Conservation (phyloP, 2,329 filamentous ascomycete species). For the Penicillium decumbens region DNA sequence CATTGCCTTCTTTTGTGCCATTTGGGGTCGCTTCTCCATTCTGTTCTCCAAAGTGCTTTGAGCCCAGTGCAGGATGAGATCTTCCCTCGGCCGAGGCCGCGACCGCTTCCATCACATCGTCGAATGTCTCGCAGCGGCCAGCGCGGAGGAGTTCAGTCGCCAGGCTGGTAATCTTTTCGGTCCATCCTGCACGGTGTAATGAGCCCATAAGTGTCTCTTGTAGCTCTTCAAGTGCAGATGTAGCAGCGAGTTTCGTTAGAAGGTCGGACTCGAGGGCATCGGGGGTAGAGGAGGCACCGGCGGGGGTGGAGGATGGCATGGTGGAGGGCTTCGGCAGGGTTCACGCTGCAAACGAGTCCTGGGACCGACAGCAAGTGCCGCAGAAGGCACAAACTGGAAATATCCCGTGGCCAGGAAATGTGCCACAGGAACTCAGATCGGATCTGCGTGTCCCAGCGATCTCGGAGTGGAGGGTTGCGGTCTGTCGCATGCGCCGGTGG, state of each 20-base stretch:
- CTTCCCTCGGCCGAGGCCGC: slow-evolving; percentile 44
- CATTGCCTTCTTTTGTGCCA: slow-evolving; percentile 16
- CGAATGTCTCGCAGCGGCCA: slow-evolving; percentile 54
- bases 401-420: background rate
- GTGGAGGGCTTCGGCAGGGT: slow-evolving; percentile 5
- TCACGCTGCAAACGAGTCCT: background rate
- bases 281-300: slow-evolving; percentile 29
- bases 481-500: slow-evolving; percentile 10
- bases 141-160: slow-evolving; percentile 54
- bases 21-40: slow-evolving; percentile 19
- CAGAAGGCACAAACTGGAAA: background rate
- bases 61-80: slow-evolving; percentile 27
- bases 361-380: background rate
- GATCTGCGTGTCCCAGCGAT: background rate
- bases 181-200: slow-evolving; percentile 57
- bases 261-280: slow-evolving; percentile 39
- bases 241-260: slow-evolving; percentile 45
- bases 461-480: slow-evolving; percentile 4
- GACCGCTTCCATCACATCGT: slow-evolving; percentile 53
- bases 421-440: background rate
- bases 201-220: slow-evolving; percentile 52
- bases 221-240: slow-evolving; percentile 52
- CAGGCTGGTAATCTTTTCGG: slow-evolving; percentile 52
- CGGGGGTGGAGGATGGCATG: slow-evolving; percentile 22
- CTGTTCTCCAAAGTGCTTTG: slow-evolving; percentile 19